Percentiles rank a stretch among this genome's conserved stretches.
These are phyloP conservation scores for Tetrapyrgos nigripes DNA, from an alignment of 1,284 basidiomycete species.

Conservation along the genomic window DNA sequence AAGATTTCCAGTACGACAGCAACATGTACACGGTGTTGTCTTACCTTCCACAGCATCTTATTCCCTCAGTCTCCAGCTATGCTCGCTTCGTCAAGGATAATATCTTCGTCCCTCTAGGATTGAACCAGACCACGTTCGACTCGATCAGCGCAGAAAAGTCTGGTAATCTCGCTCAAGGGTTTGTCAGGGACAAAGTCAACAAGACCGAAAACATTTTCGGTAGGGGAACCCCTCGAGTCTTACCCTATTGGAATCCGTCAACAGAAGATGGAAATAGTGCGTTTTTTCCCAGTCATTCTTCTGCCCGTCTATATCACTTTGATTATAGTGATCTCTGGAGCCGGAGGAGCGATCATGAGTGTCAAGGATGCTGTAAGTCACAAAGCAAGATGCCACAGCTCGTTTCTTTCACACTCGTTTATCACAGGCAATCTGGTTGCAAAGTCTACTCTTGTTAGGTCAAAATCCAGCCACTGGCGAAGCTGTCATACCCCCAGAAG, in stretches of 20 bases:
- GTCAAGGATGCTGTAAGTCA: slow-evolving; percentile 30
- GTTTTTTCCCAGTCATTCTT: not conserved
- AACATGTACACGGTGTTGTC: slow-evolving; percentile 25
- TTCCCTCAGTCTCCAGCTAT: slow-evolving; percentile 7
- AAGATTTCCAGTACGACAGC: slow-evolving; percentile 24
- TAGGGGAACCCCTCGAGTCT: slow-evolving; percentile 22
- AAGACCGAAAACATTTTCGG: slow-evolving; percentile 20
- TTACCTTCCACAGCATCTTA: slow-evolving; percentile 22
- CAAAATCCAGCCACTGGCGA: slow-evolving; percentile 24
- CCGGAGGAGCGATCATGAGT: slow-evolving; percentile 32
- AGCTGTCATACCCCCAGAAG: slow-evolving; percentile 24
- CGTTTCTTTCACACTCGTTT: not conserved
- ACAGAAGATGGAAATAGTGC: slow-evolving; percentile 32
- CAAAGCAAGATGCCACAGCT: not conserved
- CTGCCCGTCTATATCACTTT: not conserved
- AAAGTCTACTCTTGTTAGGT: slow-evolving; percentile 28
- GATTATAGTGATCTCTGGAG: slow-evolving; percentile 23
- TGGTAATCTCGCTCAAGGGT: slow-evolving; percentile 22
- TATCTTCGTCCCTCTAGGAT: slow-evolving; percentile 25
- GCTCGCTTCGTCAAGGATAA: slow-evolving; percentile 28
- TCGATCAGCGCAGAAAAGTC: slow-evolving; percentile 19
- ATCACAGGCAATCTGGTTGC: slow-evolving; percentile 30
- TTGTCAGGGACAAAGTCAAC: slow-evolving; percentile 20
- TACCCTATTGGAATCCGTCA: slow-evolving; percentile 24
- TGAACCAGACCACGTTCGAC: slow-evolving; percentile 27